Conservation (phyloP, 2,329 filamentous ascomycete genomes). For the Arthrobotrys megalospora region DNA sequence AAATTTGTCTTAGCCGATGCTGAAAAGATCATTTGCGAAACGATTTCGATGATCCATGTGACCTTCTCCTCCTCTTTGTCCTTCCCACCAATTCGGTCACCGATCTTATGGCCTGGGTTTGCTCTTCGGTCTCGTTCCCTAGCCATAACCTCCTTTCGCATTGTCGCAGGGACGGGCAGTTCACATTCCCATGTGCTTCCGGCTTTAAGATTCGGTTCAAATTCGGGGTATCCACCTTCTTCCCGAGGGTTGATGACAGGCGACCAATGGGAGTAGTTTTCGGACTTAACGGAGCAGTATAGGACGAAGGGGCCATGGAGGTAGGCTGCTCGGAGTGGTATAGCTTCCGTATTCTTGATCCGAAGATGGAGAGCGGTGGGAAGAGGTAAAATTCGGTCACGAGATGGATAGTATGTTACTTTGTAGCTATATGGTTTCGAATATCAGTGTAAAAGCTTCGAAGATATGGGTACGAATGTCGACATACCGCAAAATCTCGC, state of each 20-base stretch:
- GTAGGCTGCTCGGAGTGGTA: slow-evolving; percentile 92
- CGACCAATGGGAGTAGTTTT: slow-evolving; percentile 63
- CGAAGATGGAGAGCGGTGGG: slow-evolving; percentile 85
- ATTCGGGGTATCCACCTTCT: slow-evolving; percentile 75
- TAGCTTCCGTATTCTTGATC: slow-evolving; percentile 91
- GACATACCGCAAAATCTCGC: slow-evolving; percentile 87
- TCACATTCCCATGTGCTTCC: slow-evolving; percentile 87
- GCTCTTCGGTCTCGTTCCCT: slow-evolving; percentile 42
- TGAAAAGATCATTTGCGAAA: slow-evolving; percentile 95
- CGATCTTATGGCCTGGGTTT: slow-evolving; percentile 38
- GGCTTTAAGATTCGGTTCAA: slow-evolving; percentile 96
- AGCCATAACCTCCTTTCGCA: slow-evolving; percentile 71
- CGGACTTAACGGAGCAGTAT: slow-evolving; percentile 76
- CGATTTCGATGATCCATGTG: slow-evolving; percentile 91
- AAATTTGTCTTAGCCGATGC: slow-evolving; percentile 88
- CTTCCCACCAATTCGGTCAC: slow-evolving; percentile 41
- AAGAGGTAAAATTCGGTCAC: slow-evolving; percentile 90
- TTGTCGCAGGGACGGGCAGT: slow-evolving; percentile 83
- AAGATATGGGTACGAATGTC: neutral
- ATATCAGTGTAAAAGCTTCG: neutral
- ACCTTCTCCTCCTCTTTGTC: slow-evolving; percentile 71
- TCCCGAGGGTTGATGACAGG: slow-evolving; percentile 75
- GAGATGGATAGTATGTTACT: slow-evolving; percentile 89
- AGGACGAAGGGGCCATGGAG: slow-evolving; percentile 96
- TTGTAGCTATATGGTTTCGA: slow-evolving; percentile 73